Evolutionary conservation across 2,329 filamentous ascomycete species (phyloP).

Genomic region (Blastomyces gilchristii): DNA sequence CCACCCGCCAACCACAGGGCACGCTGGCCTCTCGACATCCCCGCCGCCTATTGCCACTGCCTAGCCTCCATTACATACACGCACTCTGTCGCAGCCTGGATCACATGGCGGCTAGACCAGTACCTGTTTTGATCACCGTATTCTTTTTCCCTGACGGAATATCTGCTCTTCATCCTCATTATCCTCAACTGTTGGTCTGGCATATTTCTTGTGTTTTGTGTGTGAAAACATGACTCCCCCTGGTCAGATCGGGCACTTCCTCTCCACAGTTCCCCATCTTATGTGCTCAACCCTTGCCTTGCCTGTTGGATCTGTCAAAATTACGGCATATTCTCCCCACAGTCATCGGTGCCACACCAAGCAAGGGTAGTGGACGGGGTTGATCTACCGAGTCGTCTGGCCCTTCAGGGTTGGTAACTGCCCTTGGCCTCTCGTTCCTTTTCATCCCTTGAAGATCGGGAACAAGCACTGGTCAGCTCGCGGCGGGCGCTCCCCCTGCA

Average conservation of each 20-base stretch:
- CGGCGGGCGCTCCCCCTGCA: not conserved
- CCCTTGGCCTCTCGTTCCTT: not conserved
- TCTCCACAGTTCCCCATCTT: conserved; percentile 1
- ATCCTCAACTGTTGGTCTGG: not conserved
- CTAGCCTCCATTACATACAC: not conserved
- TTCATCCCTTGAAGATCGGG: not conserved
- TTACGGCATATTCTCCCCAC: not conserved
- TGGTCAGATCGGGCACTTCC: not conserved
- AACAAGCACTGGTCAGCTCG: not conserved
- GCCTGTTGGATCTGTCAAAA: conserved; percentile 2
- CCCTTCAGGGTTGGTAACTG: not conserved
- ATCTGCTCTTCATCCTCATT: not conserved
- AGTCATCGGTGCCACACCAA: not conserved
- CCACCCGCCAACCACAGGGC: not conserved
- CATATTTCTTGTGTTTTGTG: not conserved
- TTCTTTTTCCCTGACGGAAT: not conserved
- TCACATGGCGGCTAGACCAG: not conserved
- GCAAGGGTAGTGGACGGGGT: not conserved
- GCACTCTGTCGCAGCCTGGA: not conserved
- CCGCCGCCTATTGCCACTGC: not conserved
- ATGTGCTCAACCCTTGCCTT: conserved; percentile 1
- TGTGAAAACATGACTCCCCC: not conserved
- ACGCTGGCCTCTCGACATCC: not conserved
- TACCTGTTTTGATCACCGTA: not conserved
- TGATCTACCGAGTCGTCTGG: conserved; percentile 6